These are phyloP conservation scores for Talaromyces sp. DNA, from an alignment of 2,329 filamentous ascomycete genomes.

Conservation along the genomic window DNA sequence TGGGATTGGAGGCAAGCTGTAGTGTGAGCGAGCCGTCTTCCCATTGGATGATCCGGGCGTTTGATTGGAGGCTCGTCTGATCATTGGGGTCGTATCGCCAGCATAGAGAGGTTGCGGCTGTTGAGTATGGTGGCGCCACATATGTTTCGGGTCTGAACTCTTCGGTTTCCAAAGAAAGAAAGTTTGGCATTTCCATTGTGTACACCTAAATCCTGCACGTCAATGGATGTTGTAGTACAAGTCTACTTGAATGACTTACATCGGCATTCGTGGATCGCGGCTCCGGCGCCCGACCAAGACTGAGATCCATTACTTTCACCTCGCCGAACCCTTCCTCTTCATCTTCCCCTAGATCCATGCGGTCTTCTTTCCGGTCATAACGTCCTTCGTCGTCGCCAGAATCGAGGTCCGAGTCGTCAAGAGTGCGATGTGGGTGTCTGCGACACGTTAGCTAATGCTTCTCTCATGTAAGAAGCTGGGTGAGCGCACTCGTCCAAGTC, in stretches of 20 bases:
- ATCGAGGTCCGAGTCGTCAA: conserved; percentile 61
- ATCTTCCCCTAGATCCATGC: conserved; percentile 43
- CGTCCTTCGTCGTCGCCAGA: conserved; percentile 60
- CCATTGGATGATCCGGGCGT: conserved; percentile 63
- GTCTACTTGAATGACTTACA: conserved; percentile 25
- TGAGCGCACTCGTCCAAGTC: conserved; percentile 35
- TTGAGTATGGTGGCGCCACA: conserved; percentile 59
- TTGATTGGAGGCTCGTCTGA: conserved; percentile 57
- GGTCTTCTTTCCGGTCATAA: conserved; percentile 49
- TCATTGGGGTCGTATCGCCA: conserved; percentile 63
- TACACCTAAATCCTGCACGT: conserved; percentile 48
- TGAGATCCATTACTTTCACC: conserved; percentile 54
- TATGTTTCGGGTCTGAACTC: conserved; percentile 60
- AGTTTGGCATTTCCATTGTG: conserved; percentile 60
- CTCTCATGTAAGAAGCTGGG: neutral
- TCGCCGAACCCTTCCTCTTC: conserved; percentile 43
- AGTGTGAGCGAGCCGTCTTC: conserved; percentile 64
- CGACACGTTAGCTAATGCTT: conserved; percentile 19
- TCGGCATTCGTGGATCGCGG: conserved; percentile 49
- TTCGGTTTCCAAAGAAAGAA: conserved; percentile 59
- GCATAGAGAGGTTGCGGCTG: conserved; percentile 61
- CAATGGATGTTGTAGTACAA: neutral
- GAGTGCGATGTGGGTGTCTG: conserved; percentile 41
- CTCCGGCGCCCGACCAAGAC: conserved; percentile 54
- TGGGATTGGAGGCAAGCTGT: conserved; percentile 60